phyloP scores from a whole-genome alignment of 352 stramenopile species.

The Phytopythium sindhum region DNA sequence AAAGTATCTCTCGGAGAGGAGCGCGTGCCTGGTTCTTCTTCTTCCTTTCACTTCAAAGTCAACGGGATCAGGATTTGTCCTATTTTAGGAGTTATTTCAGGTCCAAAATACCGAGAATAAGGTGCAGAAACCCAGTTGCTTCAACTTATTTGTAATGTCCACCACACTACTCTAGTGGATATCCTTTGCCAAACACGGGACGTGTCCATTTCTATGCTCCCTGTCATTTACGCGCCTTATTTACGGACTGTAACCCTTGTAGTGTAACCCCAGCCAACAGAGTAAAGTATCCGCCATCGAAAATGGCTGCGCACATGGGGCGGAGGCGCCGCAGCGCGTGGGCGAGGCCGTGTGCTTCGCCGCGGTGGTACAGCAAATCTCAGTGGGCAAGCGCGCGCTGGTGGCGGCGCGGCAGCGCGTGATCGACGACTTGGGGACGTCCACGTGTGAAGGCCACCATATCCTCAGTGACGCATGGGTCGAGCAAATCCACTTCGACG shows the following conservation, averaged over 20 bases:
- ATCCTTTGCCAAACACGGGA: not conserved
- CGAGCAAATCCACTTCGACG: conserved; percentile 37
- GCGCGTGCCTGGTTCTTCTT: not conserved
- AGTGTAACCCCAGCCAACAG: not conserved
- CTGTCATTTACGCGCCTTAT: too few species aligned
- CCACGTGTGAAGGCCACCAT: conserved; percentile 14
- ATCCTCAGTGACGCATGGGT: conserved; percentile 40
- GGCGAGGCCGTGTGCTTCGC: conserved; percentile 36
- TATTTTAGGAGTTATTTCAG: not conserved
- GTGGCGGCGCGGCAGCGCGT: conserved; percentile 24
- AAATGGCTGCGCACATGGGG: conserved; percentile 8
- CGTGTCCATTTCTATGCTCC: not conserved
- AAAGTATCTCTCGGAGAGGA: not conserved
- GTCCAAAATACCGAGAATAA: not conserved
- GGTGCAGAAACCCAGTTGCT: not conserved
- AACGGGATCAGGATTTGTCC: not conserved
- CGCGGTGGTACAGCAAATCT: conserved; percentile 49
- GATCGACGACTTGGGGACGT: conserved; percentile 32
- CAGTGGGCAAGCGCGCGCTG: conserved; percentile 23
- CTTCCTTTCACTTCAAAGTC: conserved; percentile 8
- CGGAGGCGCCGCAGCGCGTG: conserved; percentile 18
- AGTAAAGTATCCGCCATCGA: too few species aligned
- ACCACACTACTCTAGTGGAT: not conserved
- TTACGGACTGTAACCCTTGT: not conserved
- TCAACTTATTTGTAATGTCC: not conserved